Evolutionary conservation across 768 basidiomycete species (phyloP), one percentile per base, ranked within the genome.

Genomic region (Pulveroboletus sp.): DNA sequence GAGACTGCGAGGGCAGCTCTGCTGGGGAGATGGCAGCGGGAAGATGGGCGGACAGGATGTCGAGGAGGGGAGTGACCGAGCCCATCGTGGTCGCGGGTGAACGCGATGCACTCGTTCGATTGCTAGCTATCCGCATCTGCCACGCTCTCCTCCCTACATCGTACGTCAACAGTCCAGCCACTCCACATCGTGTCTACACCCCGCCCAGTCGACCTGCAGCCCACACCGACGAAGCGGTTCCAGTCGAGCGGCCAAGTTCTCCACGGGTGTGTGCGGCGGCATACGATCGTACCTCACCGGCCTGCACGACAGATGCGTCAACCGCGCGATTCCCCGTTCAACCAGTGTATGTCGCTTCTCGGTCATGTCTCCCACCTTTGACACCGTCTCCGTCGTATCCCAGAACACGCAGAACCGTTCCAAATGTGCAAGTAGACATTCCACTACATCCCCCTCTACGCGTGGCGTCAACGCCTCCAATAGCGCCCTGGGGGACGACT

Each of bases 341-440:
- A 37, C 40, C 27, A 59, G 18, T 30, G 57, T 46, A 39, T 57
- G 60, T 32, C 62, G 60, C 27, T 37, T 11, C 46, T 64, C 63
- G 8, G 63, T 50, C 63, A 63, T 59, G 7, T 63, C 53, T 1
- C 55, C 62, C 50, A 65, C 63, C 47, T 50, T 55, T 17, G 49
- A 49, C 11, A 64, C 55, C 33, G 63, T 60, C 54, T 61, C 61
- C 17, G 50, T 38, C 46, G 54, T 60, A 37, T 66, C 64, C 63
- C 63, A 64, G 32, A 58, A 55, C 30, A 64, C 51, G 14, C 39
- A 51, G 14, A 60, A 21, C 43, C 58, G 51, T 17, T 66, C 56
- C 39, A 64, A 30, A 32, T 21, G 10, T 0, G 60, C 55, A 5
- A 62, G 55, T 1, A 65, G 33, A 40, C 62, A 65, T n/a, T 33